A percentile compares a stretch with the other conserved stretches of the same genome.
phyloP scores from a whole-genome alignment of 1,139 yeast genomes.

The Sugiyamaella grinbergsii region DNA sequence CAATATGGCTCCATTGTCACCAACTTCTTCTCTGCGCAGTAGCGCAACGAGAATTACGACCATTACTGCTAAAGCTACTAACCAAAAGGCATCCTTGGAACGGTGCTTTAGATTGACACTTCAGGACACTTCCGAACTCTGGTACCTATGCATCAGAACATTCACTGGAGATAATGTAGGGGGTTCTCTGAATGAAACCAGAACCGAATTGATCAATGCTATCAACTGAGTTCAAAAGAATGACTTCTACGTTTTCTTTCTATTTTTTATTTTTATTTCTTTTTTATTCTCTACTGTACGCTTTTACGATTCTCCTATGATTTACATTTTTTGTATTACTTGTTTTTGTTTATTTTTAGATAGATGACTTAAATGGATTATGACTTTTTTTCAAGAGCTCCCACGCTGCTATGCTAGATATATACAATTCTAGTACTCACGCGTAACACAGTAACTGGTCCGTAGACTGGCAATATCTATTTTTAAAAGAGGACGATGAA shows the following conservation, averaged over 20 bases:
- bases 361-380: conserved; percentile 9
- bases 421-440: too few species aligned
- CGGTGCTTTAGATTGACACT: conserved; percentile 13
- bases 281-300: background rate
- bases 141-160: conserved; percentile 18
- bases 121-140: conserved; percentile 15
- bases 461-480: too few species aligned
- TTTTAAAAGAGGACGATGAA: too few species aligned
- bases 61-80: background rate
- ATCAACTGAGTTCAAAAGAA: background rate
- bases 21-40: background rate
- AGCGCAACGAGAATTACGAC: background rate
- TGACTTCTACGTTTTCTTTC: too few species aligned
- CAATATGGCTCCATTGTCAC: background rate
- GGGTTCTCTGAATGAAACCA: conserved; percentile 12
- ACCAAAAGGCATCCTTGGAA: background rate
- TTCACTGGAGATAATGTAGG: conserved; percentile 18
- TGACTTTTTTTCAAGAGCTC: background rate
- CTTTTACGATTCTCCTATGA: conserved; percentile 2
- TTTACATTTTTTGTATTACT: background rate
- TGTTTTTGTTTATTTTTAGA: background rate
- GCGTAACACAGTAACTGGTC: too few species aligned
- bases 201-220: conserved; percentile 12
- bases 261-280: too few species aligned
- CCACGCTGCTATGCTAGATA: too few species aligned